phyloP scores from a whole-genome alignment of 1,284 basidiomycete genomes.

The Pascua sp. region DNA sequence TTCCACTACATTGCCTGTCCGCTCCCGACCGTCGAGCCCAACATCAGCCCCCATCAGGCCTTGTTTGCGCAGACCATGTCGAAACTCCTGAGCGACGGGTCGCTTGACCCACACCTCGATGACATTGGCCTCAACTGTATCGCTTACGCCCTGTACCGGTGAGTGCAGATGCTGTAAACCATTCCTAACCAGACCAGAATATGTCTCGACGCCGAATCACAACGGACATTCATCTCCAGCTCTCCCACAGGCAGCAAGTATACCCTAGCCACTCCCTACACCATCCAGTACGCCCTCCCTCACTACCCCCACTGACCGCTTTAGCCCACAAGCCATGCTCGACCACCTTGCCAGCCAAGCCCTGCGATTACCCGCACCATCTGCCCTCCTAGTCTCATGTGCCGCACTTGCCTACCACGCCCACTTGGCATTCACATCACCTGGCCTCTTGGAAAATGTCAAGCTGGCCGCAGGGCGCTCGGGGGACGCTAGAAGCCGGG shows the following conservation, averaged over 20 bases:
- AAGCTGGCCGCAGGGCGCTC: constrained; percentile 25
- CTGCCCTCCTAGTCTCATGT: constrained; percentile 20
- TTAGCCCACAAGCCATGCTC: constrained; percentile 18
- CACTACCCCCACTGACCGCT: neutral
- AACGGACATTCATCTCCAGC: constrained; percentile 1
- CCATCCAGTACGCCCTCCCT: constrained; percentile 13
- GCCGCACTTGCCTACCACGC: constrained; percentile 25
- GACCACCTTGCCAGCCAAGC: constrained; percentile 20
- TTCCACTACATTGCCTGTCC: constrained; percentile 15
- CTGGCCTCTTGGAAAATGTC: constrained; percentile 20
- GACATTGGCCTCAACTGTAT: constrained; percentile 18
- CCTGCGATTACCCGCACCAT: constrained; percentile 10
- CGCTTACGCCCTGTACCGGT: constrained; percentile 23
- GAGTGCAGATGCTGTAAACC: neutral
- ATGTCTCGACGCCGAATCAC: constrained; percentile 14
- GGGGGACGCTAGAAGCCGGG: neutral
- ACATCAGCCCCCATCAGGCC: neutral
- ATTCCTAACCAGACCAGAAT: constrained; percentile 16
- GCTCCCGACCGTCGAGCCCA: constrained; percentile 4
- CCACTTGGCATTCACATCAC: constrained; percentile 18
- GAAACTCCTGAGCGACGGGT: constrained; percentile 16
- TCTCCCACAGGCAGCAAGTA: neutral
- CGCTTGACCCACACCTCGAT: constrained; percentile 11
- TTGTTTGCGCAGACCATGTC: constrained; percentile 18
- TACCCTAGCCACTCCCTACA: constrained; percentile 7